Base-by-base conservation (phyloP, 169 alveolate genomes). In the Neospora caninum region DNA sequence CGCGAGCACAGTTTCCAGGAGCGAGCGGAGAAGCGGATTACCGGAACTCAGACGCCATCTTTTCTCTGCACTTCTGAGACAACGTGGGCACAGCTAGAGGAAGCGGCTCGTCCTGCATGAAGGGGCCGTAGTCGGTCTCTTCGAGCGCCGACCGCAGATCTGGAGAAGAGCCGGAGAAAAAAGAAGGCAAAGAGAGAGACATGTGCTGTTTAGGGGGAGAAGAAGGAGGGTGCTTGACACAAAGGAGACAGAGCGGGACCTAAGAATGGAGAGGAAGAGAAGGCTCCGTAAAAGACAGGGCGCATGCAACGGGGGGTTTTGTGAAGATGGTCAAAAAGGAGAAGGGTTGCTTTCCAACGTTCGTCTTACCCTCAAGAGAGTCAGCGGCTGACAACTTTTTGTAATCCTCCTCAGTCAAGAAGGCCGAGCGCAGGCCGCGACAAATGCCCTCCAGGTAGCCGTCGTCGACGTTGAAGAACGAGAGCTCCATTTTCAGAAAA, bases 401-500 rank as follows among this genome's bases (percentile, higher is more conserved):
- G 97, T 99, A 99, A 96, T 98, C 99, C 69, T 99, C 99, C 91
- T 99, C 98, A 31, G 98, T 97, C 95, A 99, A 96, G 97, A 99
- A 99, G 69, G 99, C 98, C 95, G 99, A 97, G 92, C 99, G 97
- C 89, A 98, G 97, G 43, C 99, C 99, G 87, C 99, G 95, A 58
- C 98, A 97, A 93, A 99, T 95, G 89, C 99, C 99, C 97, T 99
- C 99, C 38, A 98, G 97, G 97, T 98, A 99, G 82, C 99, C 99
- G 96, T 98, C 99, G 89, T 98, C 98, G 42, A 98, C 96, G 95
- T 99, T 99, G 97, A 99, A 99, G 83, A 98, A 96, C 83, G 98
- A 96, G 86, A 98, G 96, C 96, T 99, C 99, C 99, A 98, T 98
- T 83, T 89, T 95, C 49, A 6, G 58, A 13, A 13, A 13, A 49